Conservation (phyloP, 169 alveolate species). For the Plasmodium ovale region DNA sequence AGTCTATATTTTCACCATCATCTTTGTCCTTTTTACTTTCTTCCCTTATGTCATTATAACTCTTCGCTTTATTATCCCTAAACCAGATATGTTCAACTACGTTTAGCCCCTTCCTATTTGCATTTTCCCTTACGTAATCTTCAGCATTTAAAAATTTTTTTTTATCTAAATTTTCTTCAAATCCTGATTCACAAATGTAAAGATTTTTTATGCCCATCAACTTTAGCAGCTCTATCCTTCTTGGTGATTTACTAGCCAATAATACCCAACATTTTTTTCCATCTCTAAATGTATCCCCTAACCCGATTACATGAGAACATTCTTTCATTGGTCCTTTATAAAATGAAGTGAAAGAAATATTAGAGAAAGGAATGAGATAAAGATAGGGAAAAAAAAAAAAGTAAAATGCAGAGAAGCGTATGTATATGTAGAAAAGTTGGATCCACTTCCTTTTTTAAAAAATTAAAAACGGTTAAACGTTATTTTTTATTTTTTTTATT, state of each 20-base stretch:
- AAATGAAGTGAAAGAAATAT: background rate
- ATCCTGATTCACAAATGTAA: conserved; percentile 78
- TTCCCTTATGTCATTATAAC: background rate
- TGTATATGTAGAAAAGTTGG: background rate
- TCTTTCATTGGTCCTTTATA: conserved; percentile 13
- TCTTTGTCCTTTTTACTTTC: background rate
- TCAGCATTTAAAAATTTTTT: conserved; percentile 72
- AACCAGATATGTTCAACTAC: conserved; percentile 81
- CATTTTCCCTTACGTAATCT: conserved; percentile 82
- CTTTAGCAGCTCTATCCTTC: conserved; percentile 63
- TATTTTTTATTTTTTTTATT: background rate
- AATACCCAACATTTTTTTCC: conserved; percentile 49
- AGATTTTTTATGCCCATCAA: conserved; percentile 59
- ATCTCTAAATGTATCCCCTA: conserved; percentile 35
- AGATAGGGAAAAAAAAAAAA: background rate
- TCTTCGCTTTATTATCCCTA: conserved; percentile 20
- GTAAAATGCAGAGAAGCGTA: background rate
- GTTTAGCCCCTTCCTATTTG: conserved; percentile 80
- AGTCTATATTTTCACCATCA: background rate
- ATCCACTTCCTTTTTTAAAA: background rate
- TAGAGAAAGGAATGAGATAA: background rate
- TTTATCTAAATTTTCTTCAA: conserved; percentile 84
- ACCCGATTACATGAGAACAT: conserved; percentile 39
- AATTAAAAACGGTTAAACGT: background rate
- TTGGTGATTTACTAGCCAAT: conserved; percentile 72